These are phyloP conservation scores for Ceriops tagal DNA, from an alignment of 345 rosid genomes.

Conservation along the genomic window DNA sequence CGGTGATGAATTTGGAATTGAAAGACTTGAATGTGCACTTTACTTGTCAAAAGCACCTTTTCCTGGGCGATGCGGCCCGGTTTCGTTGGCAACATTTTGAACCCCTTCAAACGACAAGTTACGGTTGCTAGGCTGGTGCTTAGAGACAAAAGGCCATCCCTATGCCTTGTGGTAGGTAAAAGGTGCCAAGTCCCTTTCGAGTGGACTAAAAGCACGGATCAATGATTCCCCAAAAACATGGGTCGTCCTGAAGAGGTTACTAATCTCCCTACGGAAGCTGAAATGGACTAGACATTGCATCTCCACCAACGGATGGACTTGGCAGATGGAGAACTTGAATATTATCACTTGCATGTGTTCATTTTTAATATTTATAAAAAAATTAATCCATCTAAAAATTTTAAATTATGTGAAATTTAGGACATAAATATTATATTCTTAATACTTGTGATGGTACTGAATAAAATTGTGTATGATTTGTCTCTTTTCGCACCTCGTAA, in stretches of 20 bases:
- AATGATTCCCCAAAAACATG: not conserved
- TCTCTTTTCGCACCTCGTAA: too few relatives aligned
- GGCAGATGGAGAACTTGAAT: not conserved
- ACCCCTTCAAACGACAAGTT: too few relatives aligned
- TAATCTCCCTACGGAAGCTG: not conserved
- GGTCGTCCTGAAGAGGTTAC: not conserved
- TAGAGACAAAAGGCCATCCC: not conserved
- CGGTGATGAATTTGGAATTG: too few relatives aligned
- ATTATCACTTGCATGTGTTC: too few relatives aligned
- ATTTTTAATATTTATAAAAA: too few relatives aligned
- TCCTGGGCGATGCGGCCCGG: not conserved
- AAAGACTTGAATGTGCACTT: too few relatives aligned
- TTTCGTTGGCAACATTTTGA: not conserved
- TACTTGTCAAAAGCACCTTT: not conserved
- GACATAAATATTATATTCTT: too few relatives aligned
- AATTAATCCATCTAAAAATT: too few relatives aligned
- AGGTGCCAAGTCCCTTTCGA: not conserved
- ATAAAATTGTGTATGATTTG: too few relatives aligned
- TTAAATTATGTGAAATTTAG: too few relatives aligned
- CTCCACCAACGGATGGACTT: not conserved
- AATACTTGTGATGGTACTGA: too few relatives aligned
- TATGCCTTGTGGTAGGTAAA: not conserved
- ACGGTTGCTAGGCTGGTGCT: too few relatives aligned
- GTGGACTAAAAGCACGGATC: not conserved
- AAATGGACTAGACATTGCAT: not conserved